Conservation (phyloP, 257 asterid species). For the Solanum lycopersicoides region DNA sequence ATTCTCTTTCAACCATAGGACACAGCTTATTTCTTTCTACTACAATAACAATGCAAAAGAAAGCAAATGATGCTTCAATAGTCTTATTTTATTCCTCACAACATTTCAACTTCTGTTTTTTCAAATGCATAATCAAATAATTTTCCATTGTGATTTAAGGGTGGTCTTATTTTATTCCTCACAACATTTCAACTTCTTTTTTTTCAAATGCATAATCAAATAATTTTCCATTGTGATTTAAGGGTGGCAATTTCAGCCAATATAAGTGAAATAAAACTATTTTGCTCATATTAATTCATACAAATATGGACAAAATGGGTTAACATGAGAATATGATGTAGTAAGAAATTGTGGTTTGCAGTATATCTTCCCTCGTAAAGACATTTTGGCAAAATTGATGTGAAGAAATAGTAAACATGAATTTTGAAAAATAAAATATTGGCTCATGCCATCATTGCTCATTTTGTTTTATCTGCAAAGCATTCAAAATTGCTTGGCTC, state of each 20-base stretch:
- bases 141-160: no score
- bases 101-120: neutral
- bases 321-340: neutral
- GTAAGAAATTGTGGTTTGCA: neutral
- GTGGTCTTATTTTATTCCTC: neutral
- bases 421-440: neutral
- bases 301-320: no score
- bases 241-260: no score
- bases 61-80: neutral
- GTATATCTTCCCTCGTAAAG: neutral
- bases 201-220: neutral
- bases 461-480: neutral
- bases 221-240: neutral
- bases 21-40: neutral
- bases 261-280: no score
- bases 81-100: neutral
- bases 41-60: neutral
- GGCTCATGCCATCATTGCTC: neutral
- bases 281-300: no score
- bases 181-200: neutral
- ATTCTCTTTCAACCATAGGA: neutral
- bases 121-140: neutral
- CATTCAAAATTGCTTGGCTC: neutral
- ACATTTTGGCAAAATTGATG: neutral
- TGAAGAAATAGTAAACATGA: neutral